phyloP scores from a whole-genome alignment of 352 stramenopile species.

The Discostella stelligera region DNA sequence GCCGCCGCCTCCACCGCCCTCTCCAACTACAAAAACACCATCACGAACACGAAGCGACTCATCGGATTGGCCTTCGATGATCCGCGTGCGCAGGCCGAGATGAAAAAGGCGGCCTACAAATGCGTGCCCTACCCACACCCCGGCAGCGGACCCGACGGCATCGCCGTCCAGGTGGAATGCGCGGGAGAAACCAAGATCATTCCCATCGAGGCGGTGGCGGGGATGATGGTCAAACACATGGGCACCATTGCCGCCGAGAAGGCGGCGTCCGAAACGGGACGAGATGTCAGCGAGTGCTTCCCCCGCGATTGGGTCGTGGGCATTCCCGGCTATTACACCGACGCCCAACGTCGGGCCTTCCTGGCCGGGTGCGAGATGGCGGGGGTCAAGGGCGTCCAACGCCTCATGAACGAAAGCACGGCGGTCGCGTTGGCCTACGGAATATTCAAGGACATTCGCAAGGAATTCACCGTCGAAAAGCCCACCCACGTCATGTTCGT shows the following conservation, averaged over 20 bases:
- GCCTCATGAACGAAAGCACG: constrained; percentile 98
- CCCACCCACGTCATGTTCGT: constrained; percentile 98
- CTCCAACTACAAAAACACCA: constrained; percentile 98
- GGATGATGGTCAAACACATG: constrained; percentile 98
- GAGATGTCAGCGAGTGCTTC: constrained; percentile 44
- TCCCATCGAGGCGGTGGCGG: constrained; percentile 93
- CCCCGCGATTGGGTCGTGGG: constrained; percentile 90
- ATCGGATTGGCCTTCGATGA: constrained; percentile 96
- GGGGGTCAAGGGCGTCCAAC: constrained; percentile 91
- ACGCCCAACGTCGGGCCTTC: constrained; percentile 94
- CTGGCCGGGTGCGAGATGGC: constrained; percentile 90
- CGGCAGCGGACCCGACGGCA: constrained; percentile 57
- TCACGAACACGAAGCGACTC: constrained; percentile 95
- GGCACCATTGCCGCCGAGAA: constrained; percentile 90
- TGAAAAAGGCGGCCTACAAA: constrained; percentile 89
- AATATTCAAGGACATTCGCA: constrained; percentile 82
- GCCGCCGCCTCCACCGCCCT: constrained; percentile 72
- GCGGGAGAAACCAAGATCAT: constrained; percentile 91
- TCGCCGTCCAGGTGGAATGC: constrained; percentile 73
- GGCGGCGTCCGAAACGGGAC: constrained; percentile 55
- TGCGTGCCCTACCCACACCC: constrained; percentile 63
- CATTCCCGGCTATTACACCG: constrained; percentile 96
- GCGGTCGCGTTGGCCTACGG: constrained; percentile 82
- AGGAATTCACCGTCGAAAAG: constrained; percentile 78
- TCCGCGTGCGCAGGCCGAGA: constrained; percentile 93